Evolutionary conservation across 306 rosid species (phyloP), one percentile per base, ranked within the genome.

Genomic region (Alnus glutinosa): DNA sequence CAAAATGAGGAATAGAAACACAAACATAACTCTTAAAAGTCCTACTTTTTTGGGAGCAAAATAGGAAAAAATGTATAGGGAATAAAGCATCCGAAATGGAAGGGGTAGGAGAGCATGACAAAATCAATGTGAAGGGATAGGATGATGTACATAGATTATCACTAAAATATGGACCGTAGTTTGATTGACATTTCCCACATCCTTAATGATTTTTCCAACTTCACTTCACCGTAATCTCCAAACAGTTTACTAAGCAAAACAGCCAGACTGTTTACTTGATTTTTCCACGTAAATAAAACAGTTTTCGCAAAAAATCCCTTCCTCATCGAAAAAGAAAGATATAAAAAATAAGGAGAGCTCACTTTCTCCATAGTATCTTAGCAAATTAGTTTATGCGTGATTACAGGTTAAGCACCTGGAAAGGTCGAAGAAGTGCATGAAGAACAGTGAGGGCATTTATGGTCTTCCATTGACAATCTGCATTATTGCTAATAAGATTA

Each of bases 401-500:
- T 28, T 13, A 58, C 58, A 79, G 52, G 61, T 76, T 3, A 47
- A 70, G 66, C 86, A 93, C 98, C 93, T 91, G 98, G 73, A 91
- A 93, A 34, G 98, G 98, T 82, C 92, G 92, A 73, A 92, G 87
- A 73, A 92, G 91, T 2, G 98, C 86, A 67, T 83, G 97, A 79
- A 93, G 97, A 86, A 91, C 79, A 32, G 83, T 62, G 58, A 93
- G 89, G 55, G 87, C 84, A 81, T 90, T 93, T 54, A 85, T 44
- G 5, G 93, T 89, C 48, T 79, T 91, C 94, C 93, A 90, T 10
- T 75, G 75, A 9, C 89, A 67, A 23, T 85, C 83, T 4, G 83
- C 76, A 62, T 46, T 79, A 67, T 63, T 67, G 64, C 58, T 81
- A 39, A 89, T 75, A 75, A 91, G 88, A 82, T 85, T 84, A 67